Evolutionary conservation across 2,329 filamentous ascomycete genomes (phyloP), one percentile per base, ranked within the genome.

Genomic region (Xylariales sp.): DNA sequence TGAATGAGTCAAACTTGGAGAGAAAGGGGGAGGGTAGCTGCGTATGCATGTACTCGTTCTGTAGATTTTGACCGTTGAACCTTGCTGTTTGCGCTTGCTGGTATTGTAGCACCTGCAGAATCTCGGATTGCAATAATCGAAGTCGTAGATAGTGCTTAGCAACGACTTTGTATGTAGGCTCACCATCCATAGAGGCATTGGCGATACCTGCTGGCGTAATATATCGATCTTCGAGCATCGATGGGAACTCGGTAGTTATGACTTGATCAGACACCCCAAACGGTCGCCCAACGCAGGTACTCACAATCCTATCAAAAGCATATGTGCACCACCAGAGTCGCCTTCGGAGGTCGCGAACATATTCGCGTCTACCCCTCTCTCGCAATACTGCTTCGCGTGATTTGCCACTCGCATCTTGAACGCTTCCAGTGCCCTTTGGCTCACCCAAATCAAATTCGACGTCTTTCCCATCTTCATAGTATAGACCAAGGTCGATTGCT

Each of bases 321-420:
- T 98, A 98, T 1, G 94, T 94, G 81, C 94, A 97, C 95, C 96
- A 98, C 94, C 94, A 98, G 14, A 98, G 84, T 39, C 95, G 88
- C 64, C 95, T 87, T 59, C 94, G 89, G 70, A 97, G 86, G 78
- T 98, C 96, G 61, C 95, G 89, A 46, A 93, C 86, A 86, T 93
- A 97, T 79, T 97, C 89, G 65, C 93, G 87, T 56, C 92, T 87
- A 23, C 91, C 84, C 79, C 90, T 80, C 83, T 92, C 85, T 79
- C 84, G 75, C 81, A 79, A 69, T 75, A 80, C 71, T 74, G 79
- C 62, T 71, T 76, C 73, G 75, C 75, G 74, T 64, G 71, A 68
- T 75, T 65, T 80, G 75, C 62, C 72, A 76, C 69, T 75, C 79
- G 64, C 62, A 12, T 72, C 76, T 57, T 74, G 80, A 54, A 73